Evolutionary conservation across 345 rosid genomes (phyloP), one percentile per base, ranked within the genome.

Genomic region (Theobroma cacao): DNA sequence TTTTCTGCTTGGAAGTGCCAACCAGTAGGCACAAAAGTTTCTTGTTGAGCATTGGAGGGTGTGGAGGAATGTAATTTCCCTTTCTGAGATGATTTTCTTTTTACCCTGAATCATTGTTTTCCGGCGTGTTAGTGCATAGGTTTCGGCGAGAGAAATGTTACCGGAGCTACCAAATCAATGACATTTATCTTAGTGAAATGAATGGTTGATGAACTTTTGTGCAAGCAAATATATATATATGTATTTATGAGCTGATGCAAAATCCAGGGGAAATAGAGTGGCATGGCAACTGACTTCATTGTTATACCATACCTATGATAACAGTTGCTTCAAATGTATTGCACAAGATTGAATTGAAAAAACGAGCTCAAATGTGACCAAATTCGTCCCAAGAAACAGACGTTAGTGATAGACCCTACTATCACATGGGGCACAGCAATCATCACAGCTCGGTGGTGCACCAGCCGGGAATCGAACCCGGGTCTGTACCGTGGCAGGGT

Each of bases 401-500:
- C n/a, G n/a, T n/a, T n/a, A n/a, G n/a, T n/a, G n/a, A n/a, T n/a
- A n/a, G n/a, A n/a, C n/a, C n/a, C n/a, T n/a, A n/a, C n/a, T n/a
- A n/a, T n/a, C n/a, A n/a, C n/a, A n/a, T n/a, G n/a, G n/a, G n/a
- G n/a, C n/a, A n/a, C n/a, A n/a, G n/a, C n/a, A n/a, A n/a, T n/a
- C n/a, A n/a, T n/a, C n/a, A n/a, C n/a, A n/a, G n/a, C n/a, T n/a
- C n/a, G n/a, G n/a, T n/a, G n/a, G n/a, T 15, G 40, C 67, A 31
- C 26, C 88, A 88, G 91, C 84, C 84, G 85, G 86, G 81, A 75
- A 82, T 87, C 88, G 88, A 90, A 88, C 93, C 91, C 87, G 89
- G 93, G 92, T 87, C 90, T 82, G 86, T 85, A 91, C 92, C 84
- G 87, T 87, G 86, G 91, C 87, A 89, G 85, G 87, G 87, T 91